phyloP scores from a whole-genome alignment of 179 eudicot genomes.

The Camellia oleifera region DNA sequence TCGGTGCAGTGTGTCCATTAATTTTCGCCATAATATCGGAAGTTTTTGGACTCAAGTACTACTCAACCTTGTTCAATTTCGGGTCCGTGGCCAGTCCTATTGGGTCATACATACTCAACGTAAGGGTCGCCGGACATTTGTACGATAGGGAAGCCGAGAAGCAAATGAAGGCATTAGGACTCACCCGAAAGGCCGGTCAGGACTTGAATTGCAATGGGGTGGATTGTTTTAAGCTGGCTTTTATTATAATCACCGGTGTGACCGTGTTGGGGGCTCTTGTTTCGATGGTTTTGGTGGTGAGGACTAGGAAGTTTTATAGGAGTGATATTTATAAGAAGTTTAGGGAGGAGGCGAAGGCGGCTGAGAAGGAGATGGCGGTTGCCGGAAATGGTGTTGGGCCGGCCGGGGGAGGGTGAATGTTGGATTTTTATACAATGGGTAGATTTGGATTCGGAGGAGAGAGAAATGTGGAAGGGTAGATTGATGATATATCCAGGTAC shows the following conservation, averaged over 20 bases:
- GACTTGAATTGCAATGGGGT: background rate
- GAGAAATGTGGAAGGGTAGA: background rate
- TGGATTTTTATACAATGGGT: background rate
- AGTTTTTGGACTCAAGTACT: background rate
- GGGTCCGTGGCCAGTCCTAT: background rate
- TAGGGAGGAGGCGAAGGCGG: background rate
- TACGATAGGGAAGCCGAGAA: background rate
- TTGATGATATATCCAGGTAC: background rate
- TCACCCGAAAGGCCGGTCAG: background rate
- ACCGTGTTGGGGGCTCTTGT: background rate
- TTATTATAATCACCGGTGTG: background rate
- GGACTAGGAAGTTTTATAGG: slow-evolving; percentile 9
- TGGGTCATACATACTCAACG: background rate
- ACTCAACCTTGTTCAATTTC: background rate
- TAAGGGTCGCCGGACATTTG: slow-evolving; percentile 1
- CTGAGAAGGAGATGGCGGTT: background rate
- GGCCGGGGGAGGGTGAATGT: background rate
- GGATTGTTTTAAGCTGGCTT: slow-evolving; percentile 3
- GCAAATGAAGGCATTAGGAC: background rate
- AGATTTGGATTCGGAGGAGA: background rate
- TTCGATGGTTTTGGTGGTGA: background rate
- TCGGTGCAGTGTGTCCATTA: background rate
- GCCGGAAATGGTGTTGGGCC: background rate
- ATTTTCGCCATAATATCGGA: background rate
- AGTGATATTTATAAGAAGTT: slow-evolving; percentile 12